Percentiles rank a stretch among this genome's conserved stretches.
These are phyloP conservation scores for Pichia terricola DNA, from an alignment of 1,139 yeast species.

Conservation along the genomic window DNA sequence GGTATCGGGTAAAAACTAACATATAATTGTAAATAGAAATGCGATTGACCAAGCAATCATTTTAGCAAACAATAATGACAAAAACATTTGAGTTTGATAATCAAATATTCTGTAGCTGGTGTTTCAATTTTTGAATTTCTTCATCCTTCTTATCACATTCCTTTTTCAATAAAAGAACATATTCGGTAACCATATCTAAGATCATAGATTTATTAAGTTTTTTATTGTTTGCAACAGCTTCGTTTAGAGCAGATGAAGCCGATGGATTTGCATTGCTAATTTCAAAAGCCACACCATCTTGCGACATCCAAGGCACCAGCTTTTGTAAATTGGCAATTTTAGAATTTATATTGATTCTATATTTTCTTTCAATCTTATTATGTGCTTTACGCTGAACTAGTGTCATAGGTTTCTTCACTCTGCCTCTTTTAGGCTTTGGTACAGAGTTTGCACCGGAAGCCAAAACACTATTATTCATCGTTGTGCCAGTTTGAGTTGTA, in stretches of 20 bases:
- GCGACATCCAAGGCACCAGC: slow-evolving; percentile 54
- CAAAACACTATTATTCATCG: no score
- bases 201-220: slow-evolving; percentile 56
- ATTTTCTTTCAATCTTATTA: slow-evolving; percentile 60
- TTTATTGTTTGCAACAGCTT: slow-evolving; percentile 8
- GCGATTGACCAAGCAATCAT: no score
- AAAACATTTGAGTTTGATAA: no score
- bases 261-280: slow-evolving; percentile 26
- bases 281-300: slow-evolving; percentile 50
- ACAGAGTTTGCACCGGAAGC: neutral
- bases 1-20: no score
- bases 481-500: no score
- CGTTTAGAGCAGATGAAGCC: slow-evolving; percentile 1
- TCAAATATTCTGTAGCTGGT: neutral
- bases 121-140: slow-evolving; percentile 5
- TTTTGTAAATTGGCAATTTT: slow-evolving; percentile 59
- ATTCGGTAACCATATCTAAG: slow-evolving; percentile 56
- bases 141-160: slow-evolving; percentile 27
- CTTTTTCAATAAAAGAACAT: slow-evolving; percentile 40
- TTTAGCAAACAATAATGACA: no score
- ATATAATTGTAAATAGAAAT: no score
- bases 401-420: slow-evolving; percentile 22
- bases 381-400: slow-evolving; percentile 58
- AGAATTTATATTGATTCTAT: slow-evolving; percentile 63
- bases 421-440: slow-evolving; percentile 1